A percentile compares a stretch with the other conserved stretches of the same genome.
phyloP scores from a whole-genome alignment of 2,329 filamentous ascomycete genomes.

The Botryosphaeria dothidea region DNA sequence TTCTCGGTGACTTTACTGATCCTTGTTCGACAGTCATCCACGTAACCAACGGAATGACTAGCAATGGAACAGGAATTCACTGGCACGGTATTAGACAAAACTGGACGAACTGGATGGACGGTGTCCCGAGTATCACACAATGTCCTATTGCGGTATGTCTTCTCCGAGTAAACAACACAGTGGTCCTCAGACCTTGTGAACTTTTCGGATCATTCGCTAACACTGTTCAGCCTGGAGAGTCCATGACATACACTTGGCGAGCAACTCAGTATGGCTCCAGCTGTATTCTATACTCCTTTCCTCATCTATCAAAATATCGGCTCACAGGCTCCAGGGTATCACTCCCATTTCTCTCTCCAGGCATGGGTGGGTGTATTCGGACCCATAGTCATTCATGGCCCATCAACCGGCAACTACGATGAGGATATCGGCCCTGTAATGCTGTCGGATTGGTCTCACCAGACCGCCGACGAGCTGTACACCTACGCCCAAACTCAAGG shows the following conservation, averaged over 20 bases:
- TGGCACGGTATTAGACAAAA: constrained; percentile 75
- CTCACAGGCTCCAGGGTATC: constrained; percentile 53
- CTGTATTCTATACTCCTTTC: constrained; percentile 24
- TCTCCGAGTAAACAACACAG: no score
- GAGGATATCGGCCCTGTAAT: constrained; percentile 56
- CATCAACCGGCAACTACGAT: constrained; percentile 48
- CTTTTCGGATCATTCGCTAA: background rate
- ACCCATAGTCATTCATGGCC: constrained; percentile 42
- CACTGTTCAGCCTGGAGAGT: constrained; percentile 26
- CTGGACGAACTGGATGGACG: constrained; percentile 70
- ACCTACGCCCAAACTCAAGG: constrained; percentile 24
- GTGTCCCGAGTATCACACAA: constrained; percentile 65
- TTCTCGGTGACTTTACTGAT: background rate
- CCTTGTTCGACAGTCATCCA: constrained; percentile 48
- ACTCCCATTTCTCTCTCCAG: constrained; percentile 62
- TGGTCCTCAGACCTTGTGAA: no score
- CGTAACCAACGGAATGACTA: constrained; percentile 60
- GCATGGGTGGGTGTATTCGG: constrained; percentile 30
- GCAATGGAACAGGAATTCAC: constrained; percentile 62
- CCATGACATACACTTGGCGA: constrained; percentile 46
- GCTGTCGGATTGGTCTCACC: constrained; percentile 66
- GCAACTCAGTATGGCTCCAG: constrained; percentile 54
- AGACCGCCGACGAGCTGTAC: background rate
- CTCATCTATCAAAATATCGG: no score
- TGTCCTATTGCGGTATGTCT: constrained; percentile 56